Conservation (phyloP, 2,329 filamentous ascomycete species). For the Trichoderma atrobrunneum region DNA sequence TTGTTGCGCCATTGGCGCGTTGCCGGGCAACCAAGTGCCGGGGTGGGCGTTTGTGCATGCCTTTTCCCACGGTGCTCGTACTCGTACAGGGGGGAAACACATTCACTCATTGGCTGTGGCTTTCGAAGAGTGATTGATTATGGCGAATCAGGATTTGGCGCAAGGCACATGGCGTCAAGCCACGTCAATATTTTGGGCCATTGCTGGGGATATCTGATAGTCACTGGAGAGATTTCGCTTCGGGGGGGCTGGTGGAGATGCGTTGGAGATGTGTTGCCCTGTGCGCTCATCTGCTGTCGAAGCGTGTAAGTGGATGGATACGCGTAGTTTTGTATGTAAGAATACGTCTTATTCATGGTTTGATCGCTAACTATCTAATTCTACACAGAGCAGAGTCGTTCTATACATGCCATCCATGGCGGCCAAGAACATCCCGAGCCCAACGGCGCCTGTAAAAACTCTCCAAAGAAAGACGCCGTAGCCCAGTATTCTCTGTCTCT, state of each 20-base stretch:
- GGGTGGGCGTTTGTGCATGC: neutral
- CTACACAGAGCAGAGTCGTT: slow-evolving; percentile 25
- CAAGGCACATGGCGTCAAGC: slow-evolving; percentile 8
- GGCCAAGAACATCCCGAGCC: slow-evolving; percentile 19
- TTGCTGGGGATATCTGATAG: neutral
- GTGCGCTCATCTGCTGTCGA: neutral
- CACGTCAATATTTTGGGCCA: slow-evolving; percentile 9
- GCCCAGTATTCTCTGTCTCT: neutral
- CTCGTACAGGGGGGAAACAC: neutral
- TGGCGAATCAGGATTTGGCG: slow-evolving; percentile 12
- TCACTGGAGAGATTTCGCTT: neutral
- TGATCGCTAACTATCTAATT: slow-evolving; percentile 18
- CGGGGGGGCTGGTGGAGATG: neutral
- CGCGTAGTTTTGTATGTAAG: neutral
- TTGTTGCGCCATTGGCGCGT: slow-evolving; percentile 16
- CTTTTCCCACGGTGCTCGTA: neutral
- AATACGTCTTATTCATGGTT: neutral
- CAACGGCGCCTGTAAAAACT: slow-evolving; percentile 6
- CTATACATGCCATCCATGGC: slow-evolving; percentile 21
- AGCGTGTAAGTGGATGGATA: neutral
- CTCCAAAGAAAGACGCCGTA: slow-evolving; percentile 5
- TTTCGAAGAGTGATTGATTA: neutral
- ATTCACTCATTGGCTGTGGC: neutral
- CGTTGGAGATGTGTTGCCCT: neutral
- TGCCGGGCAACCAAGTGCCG: slow-evolving; percentile 15